phyloP scores from a whole-genome alignment of 2,329 filamentous ascomycete genomes.

The Chrysosphaeria jannelii region DNA sequence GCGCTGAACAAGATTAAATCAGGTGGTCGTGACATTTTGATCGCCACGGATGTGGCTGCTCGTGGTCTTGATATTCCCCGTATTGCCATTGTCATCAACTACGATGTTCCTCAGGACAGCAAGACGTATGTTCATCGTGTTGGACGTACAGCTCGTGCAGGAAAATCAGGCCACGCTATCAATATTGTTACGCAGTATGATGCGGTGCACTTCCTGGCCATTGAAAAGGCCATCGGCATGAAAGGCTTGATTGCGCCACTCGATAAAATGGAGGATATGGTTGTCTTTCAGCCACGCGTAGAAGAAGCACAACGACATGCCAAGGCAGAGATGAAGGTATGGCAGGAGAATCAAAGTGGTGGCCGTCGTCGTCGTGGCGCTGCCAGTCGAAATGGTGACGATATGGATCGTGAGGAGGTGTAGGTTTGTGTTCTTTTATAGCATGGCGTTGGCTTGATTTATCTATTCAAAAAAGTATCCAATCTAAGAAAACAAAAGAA shows the following conservation, averaged over 20 bases:
- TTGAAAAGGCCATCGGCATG: constrained; percentile 55
- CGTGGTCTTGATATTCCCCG: constrained; percentile 76
- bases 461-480: too few species aligned
- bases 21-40: constrained; percentile 54
- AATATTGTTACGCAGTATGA: constrained; percentile 72
- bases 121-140: constrained; percentile 84
- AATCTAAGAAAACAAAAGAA: too few species aligned
- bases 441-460: not conserved
- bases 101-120: constrained; percentile 53
- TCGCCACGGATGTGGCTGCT: constrained; percentile 82
- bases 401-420: constrained; percentile 52
- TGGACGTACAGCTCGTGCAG: constrained; percentile 63
- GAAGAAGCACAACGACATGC: constrained; percentile 62
- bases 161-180: constrained; percentile 56
- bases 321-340: constrained; percentile 49
- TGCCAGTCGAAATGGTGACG: too few species aligned
- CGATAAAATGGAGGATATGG: constrained; percentile 51
- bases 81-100: constrained; percentile 70
- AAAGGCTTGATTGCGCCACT: constrained; percentile 33
- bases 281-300: constrained; percentile 49
- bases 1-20: constrained; percentile 74
- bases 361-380: constrained; percentile 7
- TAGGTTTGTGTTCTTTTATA: constrained; percentile 8
- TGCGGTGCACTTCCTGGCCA: constrained; percentile 47
- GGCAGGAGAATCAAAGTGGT: constrained; percentile 18